These are phyloP conservation scores for Acorus calamus DNA, from an alignment of 106 monocot genomes.

Conservation along the genomic window DNA sequence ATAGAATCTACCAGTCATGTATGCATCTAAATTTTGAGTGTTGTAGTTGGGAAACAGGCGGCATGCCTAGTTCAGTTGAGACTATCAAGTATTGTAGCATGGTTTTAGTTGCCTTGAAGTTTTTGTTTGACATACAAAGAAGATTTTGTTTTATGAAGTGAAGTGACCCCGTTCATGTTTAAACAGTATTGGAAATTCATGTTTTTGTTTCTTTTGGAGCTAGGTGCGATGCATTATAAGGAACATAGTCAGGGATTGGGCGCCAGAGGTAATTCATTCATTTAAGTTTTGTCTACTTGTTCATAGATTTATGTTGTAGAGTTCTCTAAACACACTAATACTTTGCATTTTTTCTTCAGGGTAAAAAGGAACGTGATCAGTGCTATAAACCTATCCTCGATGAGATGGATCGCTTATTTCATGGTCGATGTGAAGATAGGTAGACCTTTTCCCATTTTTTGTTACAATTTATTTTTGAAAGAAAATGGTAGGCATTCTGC, in stretches of 20 bases:
- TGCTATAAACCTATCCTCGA: conserved; percentile 95
- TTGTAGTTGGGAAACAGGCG: too few species aligned
- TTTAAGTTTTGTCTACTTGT: conserved; percentile 1
- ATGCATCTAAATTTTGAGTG: too few species aligned
- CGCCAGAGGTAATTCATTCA: conserved; percentile 53
- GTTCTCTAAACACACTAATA: too few species aligned
- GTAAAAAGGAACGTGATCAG: conserved; percentile 87
- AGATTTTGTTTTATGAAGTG: background rate
- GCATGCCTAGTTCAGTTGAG: too few species aligned
- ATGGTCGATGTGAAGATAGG: conserved; percentile 50
- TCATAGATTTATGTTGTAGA: background rate
- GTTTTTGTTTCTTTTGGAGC: conserved; percentile 1
- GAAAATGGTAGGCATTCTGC: too few species aligned
- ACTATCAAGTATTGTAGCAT: too few species aligned
- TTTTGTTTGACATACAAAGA: too few species aligned
- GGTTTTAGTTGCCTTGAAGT: too few species aligned
- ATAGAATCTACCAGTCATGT: too few species aligned
- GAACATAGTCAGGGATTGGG: conserved; percentile 97
- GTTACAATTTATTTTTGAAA: background rate
- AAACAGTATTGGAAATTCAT: background rate
- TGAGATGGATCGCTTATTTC: conserved; percentile 73
- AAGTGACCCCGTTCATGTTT: background rate
- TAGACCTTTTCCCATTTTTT: conserved; percentile 5
- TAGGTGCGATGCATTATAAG: conserved; percentile 96
- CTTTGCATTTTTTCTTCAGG: conserved; percentile 27